phyloP scores from a whole-genome alignment of 176 grass and related monocot genomes.

The Avena insularis region DNA sequence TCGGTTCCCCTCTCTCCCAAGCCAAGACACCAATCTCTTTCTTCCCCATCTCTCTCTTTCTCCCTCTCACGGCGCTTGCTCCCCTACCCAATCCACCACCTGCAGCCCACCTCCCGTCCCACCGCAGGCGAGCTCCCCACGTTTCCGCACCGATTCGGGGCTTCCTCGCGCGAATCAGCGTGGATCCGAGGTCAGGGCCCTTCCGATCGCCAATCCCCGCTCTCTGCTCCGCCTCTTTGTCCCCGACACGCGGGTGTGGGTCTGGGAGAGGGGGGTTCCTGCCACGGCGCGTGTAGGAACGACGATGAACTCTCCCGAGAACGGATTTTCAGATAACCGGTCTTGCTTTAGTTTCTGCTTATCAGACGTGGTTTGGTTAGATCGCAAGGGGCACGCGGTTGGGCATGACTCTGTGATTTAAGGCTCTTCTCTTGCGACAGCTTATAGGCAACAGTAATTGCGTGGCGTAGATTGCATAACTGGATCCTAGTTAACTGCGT shows the following conservation, averaged over 20 bases:
- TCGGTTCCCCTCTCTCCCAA: constrained; percentile 1
- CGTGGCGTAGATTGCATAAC: constrained; percentile 19
- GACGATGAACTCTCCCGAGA: constrained; percentile 23
- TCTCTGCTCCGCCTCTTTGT: neutral
- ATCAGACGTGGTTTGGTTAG: neutral
- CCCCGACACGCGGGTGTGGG: constrained; percentile 1
- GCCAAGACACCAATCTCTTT: constrained; percentile 29
- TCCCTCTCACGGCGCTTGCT: neutral
- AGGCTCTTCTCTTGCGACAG: neutral
- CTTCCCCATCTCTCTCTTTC: constrained; percentile 17
- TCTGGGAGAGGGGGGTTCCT: neutral
- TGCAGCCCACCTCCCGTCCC: neutral
- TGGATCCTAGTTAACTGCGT: neutral
- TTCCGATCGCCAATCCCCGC: constrained; percentile 31
- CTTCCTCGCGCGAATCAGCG: constrained; percentile 26
- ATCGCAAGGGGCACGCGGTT: neutral
- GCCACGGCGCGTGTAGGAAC: constrained; percentile 16
- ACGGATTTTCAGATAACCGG: constrained; percentile 5
- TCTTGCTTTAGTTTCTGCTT: neutral
- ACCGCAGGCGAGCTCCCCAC: constrained; percentile 6
- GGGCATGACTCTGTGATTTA: neutral
- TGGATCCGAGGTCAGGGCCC: constrained; percentile 41
- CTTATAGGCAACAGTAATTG: neutral
- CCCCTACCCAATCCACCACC: constrained; percentile 7
- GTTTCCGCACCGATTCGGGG: neutral